Base-by-base conservation (phyloP, 805 yeast genomes). In the Pichia exigua region DNA sequence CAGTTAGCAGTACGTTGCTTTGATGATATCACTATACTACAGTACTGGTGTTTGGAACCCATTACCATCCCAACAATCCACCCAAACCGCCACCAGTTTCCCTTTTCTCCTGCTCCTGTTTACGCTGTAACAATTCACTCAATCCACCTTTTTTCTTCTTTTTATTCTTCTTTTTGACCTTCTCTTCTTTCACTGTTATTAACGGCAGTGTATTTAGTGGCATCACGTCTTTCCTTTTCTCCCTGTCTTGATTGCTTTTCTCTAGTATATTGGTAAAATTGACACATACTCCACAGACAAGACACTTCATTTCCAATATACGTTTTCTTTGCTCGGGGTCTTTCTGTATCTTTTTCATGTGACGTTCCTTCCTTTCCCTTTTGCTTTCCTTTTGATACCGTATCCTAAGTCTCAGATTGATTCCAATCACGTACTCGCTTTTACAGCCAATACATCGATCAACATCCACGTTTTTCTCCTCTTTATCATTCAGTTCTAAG, bases 101-200 rank as follows among this genome's bases (percentile, higher is more conserved):
- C 9, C 44, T 43, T 46, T 39, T 54, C 55, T 42, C 51, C 51
- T 47, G 55, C 49, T 49, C 54, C 58, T 51, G 61, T 59, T 45
- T 52, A 46, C 35, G 53, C 48, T 24, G 38, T 50, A 67, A 46
- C 49, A 65, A 30, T 38, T 45, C 55, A 10, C 57, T 47, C 44
- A 67, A 55, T 41, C 60, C 61, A 42, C 57, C 61, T 58, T 55
- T 58, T 47, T 61, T 57, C 55, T 60, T 64, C 46, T 64, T 58
- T 56, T 60, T 64, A 48, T 58, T 59, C 5, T 57, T 53, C 24
- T 52, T 55, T 44, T 52, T 57, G 28, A 22, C 18, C 48, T 52
- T 54, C 44, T 55, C 53, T 15, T 17, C 27, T n/a, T 21, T 24
- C 10, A 45, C 38, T 28, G 45, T 46, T 20, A 35, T n/a, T 20